phyloP scores from a whole-genome alignment of 129 eudicot species.

The Centaurea solstitialis region DNA sequence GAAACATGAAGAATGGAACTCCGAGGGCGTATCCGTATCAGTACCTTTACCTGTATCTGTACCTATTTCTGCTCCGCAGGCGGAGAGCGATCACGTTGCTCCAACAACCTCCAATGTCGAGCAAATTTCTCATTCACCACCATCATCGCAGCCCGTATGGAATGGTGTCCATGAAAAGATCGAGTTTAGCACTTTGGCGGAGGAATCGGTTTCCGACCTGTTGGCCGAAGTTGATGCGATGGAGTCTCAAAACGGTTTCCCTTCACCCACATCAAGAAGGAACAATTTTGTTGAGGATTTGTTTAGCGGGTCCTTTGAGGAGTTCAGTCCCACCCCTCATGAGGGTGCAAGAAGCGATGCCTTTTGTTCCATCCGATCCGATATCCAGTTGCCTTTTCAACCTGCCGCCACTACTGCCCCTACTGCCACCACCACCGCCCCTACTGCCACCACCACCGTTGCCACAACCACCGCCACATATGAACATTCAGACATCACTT shows the following conservation, averaged over 20 bases:
- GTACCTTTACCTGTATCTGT: constrained; percentile 16
- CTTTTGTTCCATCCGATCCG: constrained; percentile 49
- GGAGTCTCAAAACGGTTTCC: constrained; percentile 75
- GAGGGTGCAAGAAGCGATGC: constrained; percentile 48
- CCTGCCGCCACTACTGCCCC: constrained; percentile 13
- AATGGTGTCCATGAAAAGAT: constrained; percentile 55
- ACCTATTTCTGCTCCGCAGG: not conserved
- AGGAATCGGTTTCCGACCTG: constrained; percentile 87
- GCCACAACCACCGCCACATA: not conserved
- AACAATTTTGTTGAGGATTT: constrained; percentile 55
- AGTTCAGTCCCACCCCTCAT: constrained; percentile 50
- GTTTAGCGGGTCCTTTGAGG: constrained; percentile 61
- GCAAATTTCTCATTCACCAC: constrained; percentile 26
- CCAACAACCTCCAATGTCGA: constrained; percentile 27
- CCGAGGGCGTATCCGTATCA: constrained; percentile 35
- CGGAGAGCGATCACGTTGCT: constrained; percentile 27
- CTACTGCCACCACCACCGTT: not conserved
- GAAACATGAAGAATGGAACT: constrained; percentile 41
- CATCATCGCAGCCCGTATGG: constrained; percentile 41
- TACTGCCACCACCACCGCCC: not conserved
- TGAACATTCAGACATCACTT: constrained; percentile 19
- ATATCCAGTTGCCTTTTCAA: constrained; percentile 46
- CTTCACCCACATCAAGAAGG: constrained; percentile 79
- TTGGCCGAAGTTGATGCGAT: constrained; percentile 93
- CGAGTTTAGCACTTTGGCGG: constrained; percentile 81